phyloP scores from a whole-genome alignment of 139 green algal genomes.

The Deuterostichococcus epilithicus region DNA sequence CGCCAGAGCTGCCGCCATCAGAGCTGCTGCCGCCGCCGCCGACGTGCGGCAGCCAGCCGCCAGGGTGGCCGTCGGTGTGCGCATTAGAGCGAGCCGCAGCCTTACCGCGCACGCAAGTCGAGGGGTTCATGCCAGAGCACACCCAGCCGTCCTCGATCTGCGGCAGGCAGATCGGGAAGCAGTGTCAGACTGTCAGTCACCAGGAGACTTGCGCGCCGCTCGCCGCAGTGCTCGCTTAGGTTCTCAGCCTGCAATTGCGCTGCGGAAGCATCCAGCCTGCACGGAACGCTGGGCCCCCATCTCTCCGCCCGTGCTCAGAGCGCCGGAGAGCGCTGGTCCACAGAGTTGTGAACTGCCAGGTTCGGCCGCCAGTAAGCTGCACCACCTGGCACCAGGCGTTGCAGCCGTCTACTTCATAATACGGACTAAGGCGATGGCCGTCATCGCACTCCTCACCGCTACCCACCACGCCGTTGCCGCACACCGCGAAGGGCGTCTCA shows the following conservation, averaged over 20 bases:
- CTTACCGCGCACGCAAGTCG: neutral
- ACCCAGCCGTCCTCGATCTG: conserved; percentile 12
- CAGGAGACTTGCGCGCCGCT: neutral
- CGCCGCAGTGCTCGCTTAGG: neutral
- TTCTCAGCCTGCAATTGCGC: neutral
- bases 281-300: neutral
- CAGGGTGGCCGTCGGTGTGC: neutral
- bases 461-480: conserved; percentile 80
- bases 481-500: conserved; percentile 63
- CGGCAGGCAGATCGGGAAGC: neutral
- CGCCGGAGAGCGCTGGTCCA: neutral
- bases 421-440: conserved; percentile 53
- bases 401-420: no score
- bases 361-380: neutral
- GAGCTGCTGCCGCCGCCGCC: no score
- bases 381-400: conserved; percentile 50
- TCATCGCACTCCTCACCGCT: conserved; percentile 82
- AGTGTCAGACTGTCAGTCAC: neutral
- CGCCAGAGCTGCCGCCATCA: no score
- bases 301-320: neutral
- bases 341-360: neutral
- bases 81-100: no score
- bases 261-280: neutral
- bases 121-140: conserved; percentile 10
- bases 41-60: neutral